These are phyloP conservation scores for Gliomastix tumulicola DNA, from an alignment of 2,329 filamentous ascomycete species.

Conservation along the genomic window DNA sequence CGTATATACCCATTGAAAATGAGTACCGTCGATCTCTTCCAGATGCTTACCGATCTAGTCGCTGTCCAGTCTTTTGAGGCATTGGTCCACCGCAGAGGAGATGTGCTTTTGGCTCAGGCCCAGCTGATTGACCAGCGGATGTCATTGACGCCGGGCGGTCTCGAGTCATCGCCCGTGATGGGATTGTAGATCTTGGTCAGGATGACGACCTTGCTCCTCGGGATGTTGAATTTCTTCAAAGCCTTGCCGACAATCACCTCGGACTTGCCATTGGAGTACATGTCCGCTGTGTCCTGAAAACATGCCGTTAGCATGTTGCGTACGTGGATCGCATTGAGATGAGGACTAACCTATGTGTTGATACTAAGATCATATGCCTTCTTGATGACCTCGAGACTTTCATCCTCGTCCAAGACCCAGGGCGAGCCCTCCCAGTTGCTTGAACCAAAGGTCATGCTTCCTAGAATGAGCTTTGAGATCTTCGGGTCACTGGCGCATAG, in stretches of 20 bases:
- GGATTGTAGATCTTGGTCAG: slow-evolving; percentile 52
- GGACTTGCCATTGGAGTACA: slow-evolving; percentile 54
- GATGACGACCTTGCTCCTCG: slow-evolving; percentile 56
- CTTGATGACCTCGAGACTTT: slow-evolving; percentile 45
- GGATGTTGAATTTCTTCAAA: slow-evolving; percentile 56
- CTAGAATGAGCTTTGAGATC: slow-evolving; percentile 29
- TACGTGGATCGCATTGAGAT: too few species aligned
- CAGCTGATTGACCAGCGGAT: slow-evolving; percentile 22
- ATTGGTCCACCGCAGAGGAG: slow-evolving; percentile 57
- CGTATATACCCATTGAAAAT: too few species aligned
- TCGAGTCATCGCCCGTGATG: slow-evolving; percentile 25
- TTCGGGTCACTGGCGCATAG: slow-evolving; percentile 31
- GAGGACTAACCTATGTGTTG: slow-evolving; percentile 41
- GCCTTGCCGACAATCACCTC: slow-evolving; percentile 61
- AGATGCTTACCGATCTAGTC: slow-evolving; percentile 54
- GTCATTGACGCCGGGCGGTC: slow-evolving; percentile 26
- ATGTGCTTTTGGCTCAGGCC: slow-evolving; percentile 59
- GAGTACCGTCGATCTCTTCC: too few species aligned
- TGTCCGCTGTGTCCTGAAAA: slow-evolving; percentile 41
- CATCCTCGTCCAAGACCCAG: slow-evolving; percentile 1
- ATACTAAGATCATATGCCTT: slow-evolving; percentile 53
- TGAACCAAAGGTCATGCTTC: slow-evolving; percentile 25
- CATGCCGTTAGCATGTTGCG: not conserved
- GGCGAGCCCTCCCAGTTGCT: slow-evolving; percentile 21
- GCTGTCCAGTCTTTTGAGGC: slow-evolving; percentile 44